These are phyloP conservation scores for Ocimum tenuiflorum DNA, from an alignment of 257 asterid species.

Conservation along the genomic window DNA sequence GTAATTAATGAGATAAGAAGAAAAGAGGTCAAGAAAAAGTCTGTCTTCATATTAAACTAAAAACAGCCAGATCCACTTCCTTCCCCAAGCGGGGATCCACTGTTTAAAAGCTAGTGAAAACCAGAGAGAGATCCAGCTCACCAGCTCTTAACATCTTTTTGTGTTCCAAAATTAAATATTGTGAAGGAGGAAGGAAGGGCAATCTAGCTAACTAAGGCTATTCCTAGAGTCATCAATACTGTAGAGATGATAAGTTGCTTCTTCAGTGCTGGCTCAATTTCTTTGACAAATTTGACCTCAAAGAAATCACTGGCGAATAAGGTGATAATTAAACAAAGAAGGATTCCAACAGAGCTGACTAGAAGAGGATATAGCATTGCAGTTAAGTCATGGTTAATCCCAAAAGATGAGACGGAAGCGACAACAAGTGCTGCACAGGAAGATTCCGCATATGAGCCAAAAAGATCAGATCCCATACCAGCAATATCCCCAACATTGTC, in stretches of 20 bases:
- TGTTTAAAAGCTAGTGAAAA: background rate
- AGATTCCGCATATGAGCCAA: too few species aligned
- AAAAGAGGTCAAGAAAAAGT: background rate
- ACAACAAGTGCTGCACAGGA: conserved; percentile 58
- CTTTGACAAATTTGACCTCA: conserved; percentile 37
- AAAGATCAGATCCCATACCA: conserved; percentile 64
- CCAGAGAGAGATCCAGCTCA: conserved; percentile 13
- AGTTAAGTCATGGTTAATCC: conserved; percentile 38
- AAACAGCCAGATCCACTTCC: background rate
- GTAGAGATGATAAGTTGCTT: conserved; percentile 54
- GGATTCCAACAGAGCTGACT: conserved; percentile 44
- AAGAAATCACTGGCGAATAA: conserved; percentile 42
- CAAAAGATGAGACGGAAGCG: conserved; percentile 56
- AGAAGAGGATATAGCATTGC: conserved; percentile 51
- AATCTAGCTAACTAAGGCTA: conserved; percentile 39
- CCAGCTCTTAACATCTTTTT: conserved; percentile 44
- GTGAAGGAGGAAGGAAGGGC: conserved; percentile 50
- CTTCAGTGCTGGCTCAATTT: conserved; percentile 52
- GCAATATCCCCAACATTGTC: conserved; percentile 67
- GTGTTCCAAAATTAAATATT: conserved; percentile 36
- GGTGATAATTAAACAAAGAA: conserved; percentile 48
- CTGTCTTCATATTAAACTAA: background rate
- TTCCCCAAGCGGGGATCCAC: background rate
- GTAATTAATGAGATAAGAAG: background rate
- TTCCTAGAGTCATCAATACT: conserved; percentile 40